Percentiles rank a stretch among this genome's conserved stretches.
Evolutionary conservation across 257 asterid genomes (phyloP).

Genomic region (Voacanga thouarsii): DNA sequence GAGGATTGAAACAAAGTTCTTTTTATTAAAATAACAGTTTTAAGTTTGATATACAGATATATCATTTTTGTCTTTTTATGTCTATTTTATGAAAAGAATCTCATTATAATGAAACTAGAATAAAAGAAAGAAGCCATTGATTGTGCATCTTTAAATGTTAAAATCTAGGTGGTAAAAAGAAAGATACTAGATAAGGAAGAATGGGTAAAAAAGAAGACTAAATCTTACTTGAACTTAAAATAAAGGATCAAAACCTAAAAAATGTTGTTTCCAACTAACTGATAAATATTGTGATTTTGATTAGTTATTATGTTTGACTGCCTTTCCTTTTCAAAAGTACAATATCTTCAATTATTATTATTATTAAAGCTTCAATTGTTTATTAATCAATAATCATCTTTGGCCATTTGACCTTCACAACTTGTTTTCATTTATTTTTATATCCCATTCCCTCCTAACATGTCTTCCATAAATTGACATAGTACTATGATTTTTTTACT

Average conservation of each 20-base stretch:
- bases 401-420: not conserved
- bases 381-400: not conserved
- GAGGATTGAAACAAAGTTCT: too few relatives aligned
- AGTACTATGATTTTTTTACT: too few relatives aligned
- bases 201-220: not conserved
- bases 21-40: too few relatives aligned
- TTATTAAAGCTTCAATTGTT: not conserved
- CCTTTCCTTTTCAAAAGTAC: not conserved
- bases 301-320: not conserved
- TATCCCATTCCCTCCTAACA: not conserved
- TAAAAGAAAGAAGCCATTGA: too few relatives aligned
- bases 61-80: too few relatives aligned
- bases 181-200: not conserved
- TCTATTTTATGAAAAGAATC: too few relatives aligned
- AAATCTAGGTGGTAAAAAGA: too few relatives aligned
- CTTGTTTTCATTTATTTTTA: not conserved
- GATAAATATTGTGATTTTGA: not conserved
- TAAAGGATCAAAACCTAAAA: not conserved
- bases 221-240: not conserved
- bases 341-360: not conserved
- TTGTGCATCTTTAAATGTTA: too few relatives aligned
- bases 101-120: too few relatives aligned
- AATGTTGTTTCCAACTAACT: not conserved
- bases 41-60: too few relatives aligned
- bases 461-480: not conserved